A percentile compares a stretch with the other conserved stretches of the same genome.
These are phyloP conservation scores for Kwoniella bestiolae DNA, from an alignment of 768 basidiomycete species.

Conservation along the genomic window DNA sequence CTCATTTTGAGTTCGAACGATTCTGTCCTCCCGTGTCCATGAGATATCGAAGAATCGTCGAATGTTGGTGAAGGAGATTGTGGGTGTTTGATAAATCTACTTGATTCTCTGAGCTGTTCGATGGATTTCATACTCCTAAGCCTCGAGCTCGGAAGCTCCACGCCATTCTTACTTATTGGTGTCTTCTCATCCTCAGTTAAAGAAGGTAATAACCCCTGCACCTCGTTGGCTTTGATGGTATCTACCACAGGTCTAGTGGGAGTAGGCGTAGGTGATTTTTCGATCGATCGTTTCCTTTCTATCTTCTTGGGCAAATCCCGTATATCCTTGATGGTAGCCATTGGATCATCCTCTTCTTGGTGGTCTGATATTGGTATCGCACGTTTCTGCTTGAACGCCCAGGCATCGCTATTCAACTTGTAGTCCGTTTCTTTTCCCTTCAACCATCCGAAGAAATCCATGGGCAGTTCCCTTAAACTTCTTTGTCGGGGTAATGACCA, in stretches of 20 bases:
- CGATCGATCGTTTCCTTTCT: not conserved
- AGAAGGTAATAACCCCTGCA: slow-evolving; percentile 12
- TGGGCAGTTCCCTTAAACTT: slow-evolving; percentile 41
- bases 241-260: slow-evolving; percentile 21
- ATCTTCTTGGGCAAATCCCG: not conserved
- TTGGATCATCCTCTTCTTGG: not conserved
- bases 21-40: slow-evolving; percentile 28
- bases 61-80: slow-evolving; percentile 8
- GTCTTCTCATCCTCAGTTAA: slow-evolving; percentile 17
- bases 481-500: slow-evolving; percentile 35
- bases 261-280: slow-evolving; percentile 16
- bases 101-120: slow-evolving; percentile 29
- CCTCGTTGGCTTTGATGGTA: slow-evolving; percentile 7
- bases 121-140: slow-evolving; percentile 24
- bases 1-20: slow-evolving; percentile 38
- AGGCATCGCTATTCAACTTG: slow-evolving; percentile 10
- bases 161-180: slow-evolving; percentile 4
- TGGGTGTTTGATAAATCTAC: slow-evolving; percentile 25
- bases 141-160: slow-evolving; percentile 17
- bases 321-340: not conserved
- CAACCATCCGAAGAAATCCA: slow-evolving; percentile 55
- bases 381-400: slow-evolving; percentile 8
- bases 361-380: not conserved
- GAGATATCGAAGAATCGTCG: not conserved
- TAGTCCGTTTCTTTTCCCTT: slow-evolving; percentile 35